Base-by-base conservation (phyloP, 2,329 filamentous ascomycete species). In the Akanthomyces lecanii region DNA sequence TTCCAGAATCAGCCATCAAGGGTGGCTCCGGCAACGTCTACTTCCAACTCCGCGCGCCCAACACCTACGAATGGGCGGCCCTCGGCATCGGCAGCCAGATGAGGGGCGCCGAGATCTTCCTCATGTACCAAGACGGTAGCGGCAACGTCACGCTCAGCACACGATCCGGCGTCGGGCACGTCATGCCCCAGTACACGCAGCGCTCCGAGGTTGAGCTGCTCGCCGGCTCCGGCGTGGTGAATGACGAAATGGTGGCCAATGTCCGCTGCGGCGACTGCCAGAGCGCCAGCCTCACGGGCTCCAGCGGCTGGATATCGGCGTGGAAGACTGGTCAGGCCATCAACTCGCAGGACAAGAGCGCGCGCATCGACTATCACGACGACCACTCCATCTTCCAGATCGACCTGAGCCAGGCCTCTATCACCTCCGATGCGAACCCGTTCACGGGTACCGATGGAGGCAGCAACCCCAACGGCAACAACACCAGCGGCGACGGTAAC, bases 131-230 rank as follows among this genome's bases (percentile, higher is more conserved):
- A 52, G 78, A 86, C 66, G 83, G 84, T 64, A 66, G 68, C 4
- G 81, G 82, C 65, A 88, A 88, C 69, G 78, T 89, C 28, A 89
- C 86, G 1, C 70, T 89, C 60, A 88, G 85, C 65, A 79, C 85
- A 1, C 82, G 87, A 25, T 68, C 71, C 3, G 83, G 81, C 36
- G 74, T 68, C 0, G 78, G 78, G 8, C 77, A 88, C 66, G 66
- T 71, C 42, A 72, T 77, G 75, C 87, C 87, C 0, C 53, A 72
- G 30, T 81, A 82, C 71, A 75, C 74, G 1, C 68, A 71, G 1
- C 73, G 77, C 6, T 75, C 76, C 28, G 73, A 78, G 38, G 71
- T 88, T 25, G 77, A 81, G 42, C 77, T 89, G 4, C 78, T 89
- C 2, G 79, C 74, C 0, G 86, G 86, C 55, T 88, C 84, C 52